Conservation (phyloP, 176 grass and related monocot species). For the Lolium perenne region DNA sequence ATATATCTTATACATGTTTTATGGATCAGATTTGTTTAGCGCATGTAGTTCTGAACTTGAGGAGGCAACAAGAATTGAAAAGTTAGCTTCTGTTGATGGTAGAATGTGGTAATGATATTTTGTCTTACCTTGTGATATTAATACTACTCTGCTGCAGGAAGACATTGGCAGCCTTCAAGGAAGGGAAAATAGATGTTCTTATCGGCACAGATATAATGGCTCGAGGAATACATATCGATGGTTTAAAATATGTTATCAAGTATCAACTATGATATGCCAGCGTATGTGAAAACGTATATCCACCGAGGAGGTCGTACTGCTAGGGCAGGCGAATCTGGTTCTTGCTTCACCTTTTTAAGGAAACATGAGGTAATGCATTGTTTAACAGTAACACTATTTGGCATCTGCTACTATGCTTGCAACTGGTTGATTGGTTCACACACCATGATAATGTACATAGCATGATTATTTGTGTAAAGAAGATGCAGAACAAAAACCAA, state of each 20-base stretch:
- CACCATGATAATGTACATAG: slow-evolving; percentile 34
- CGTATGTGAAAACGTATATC: slow-evolving; percentile 85
- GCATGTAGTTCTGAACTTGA: slow-evolving; percentile 19
- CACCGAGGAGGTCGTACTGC: slow-evolving; percentile 94
- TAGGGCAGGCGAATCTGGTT: slow-evolving; percentile 72
- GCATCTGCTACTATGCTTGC: not conserved
- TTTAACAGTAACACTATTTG: not conserved
- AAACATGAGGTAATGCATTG: slow-evolving; percentile 69
- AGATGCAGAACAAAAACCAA: not conserved
- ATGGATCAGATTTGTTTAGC: slow-evolving; percentile 19
- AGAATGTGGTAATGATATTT: not conserved
- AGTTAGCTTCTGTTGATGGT: slow-evolving; percentile 8
- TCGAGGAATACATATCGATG: slow-evolving; percentile 96
- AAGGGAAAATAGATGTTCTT: slow-evolving; percentile 83
- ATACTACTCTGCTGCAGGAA: slow-evolving; percentile 56
- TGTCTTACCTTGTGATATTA: slow-evolving; percentile 21
- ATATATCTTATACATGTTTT: not conserved
- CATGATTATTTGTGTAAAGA: not conserved
- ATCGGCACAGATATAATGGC: slow-evolving; percentile 97
- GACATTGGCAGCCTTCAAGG: slow-evolving; percentile 81
- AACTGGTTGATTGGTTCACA: slow-evolving; percentile 26
- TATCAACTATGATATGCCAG: slow-evolving; percentile 92
- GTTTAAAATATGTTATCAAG: slow-evolving; percentile 89
- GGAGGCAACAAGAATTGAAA: not conserved
- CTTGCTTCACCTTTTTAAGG: slow-evolving; percentile 91